These are phyloP conservation scores for Hemileia vastatrix DNA, from an alignment of 1,284 basidiomycete genomes.

Conservation along the genomic window DNA sequence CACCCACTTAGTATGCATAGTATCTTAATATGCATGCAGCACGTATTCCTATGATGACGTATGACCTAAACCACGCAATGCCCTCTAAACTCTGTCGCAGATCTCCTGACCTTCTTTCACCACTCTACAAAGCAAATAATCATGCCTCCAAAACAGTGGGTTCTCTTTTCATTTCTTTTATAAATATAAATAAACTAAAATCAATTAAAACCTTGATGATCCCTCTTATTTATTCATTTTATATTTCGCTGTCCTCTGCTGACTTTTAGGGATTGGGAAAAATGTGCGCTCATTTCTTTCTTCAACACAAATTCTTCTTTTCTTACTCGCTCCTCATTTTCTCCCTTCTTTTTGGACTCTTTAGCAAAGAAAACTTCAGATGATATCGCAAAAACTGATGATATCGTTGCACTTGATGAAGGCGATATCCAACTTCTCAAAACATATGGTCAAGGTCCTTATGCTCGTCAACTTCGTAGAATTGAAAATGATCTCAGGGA, in stretches of 20 bases:
- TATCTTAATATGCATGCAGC: too few species aligned
- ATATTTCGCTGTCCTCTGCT: not conserved
- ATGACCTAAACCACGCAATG: too few species aligned
- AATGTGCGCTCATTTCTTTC: conserved; percentile 2
- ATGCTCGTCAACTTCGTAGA: conserved; percentile 76
- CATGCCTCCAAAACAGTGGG: conserved; percentile 17
- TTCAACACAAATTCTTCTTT: too few species aligned
- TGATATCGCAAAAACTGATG: conserved; percentile 20
- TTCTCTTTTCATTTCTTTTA: not conserved
- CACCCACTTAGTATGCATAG: too few species aligned
- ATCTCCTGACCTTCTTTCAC: not conserved
- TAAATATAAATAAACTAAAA: too few species aligned
- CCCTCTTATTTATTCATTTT: not conserved
- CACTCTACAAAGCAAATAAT: not conserved
- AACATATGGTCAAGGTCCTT: conserved; percentile 99
- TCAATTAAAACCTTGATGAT: not conserved
- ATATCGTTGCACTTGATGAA: conserved; percentile 71
- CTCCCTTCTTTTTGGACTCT: not conserved
- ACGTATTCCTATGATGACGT: too few species aligned
- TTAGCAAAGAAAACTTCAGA: conserved; percentile 23
- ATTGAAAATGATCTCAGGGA: conserved; percentile 90
- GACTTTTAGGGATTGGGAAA: conserved; percentile 15
- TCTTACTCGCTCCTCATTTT: not conserved
- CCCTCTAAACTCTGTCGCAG: too few species aligned
- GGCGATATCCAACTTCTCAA: conserved; percentile 98